These are phyloP conservation scores for Epichloe elymi DNA, from an alignment of 2,329 filamentous ascomycete genomes.

Conservation along the genomic window DNA sequence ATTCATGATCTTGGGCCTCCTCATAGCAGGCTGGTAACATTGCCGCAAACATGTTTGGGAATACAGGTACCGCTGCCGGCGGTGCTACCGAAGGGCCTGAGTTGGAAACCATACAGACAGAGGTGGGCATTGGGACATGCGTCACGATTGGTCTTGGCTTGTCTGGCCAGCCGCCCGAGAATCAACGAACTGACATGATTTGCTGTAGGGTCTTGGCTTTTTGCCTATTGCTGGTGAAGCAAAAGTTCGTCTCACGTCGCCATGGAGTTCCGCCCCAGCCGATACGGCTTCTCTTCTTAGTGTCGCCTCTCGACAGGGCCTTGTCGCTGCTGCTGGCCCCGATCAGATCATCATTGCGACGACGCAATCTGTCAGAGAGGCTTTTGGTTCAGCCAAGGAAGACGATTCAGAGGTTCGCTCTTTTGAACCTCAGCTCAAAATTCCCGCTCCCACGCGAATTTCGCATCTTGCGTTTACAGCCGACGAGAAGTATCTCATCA, in stretches of 20 bases:
- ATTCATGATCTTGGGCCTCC: constrained; percentile 16
- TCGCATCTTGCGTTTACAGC: constrained; percentile 84
- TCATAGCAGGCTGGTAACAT: constrained; percentile 20
- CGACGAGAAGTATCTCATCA: constrained; percentile 73
- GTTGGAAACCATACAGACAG: constrained; percentile 67
- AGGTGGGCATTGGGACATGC: constrained; percentile 37
- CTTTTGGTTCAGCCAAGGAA: constrained; percentile 49
- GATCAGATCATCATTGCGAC: constrained; percentile 63
- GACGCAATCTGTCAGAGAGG: constrained; percentile 65
- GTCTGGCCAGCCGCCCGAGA: not conserved
- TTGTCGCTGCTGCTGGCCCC: constrained; percentile 79
- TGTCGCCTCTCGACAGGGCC: constrained; percentile 64
- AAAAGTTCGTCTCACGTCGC: constrained; percentile 66
- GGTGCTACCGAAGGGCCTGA: constrained; percentile 43
- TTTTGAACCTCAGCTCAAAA: constrained; percentile 60
- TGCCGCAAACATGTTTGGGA: constrained; percentile 44
- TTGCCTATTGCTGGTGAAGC: constrained; percentile 65
- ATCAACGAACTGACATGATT: not conserved
- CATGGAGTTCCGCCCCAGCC: constrained; percentile 66
- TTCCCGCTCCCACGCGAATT: constrained; percentile 61
- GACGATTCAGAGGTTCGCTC: constrained; percentile 51
- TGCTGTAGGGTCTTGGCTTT: constrained; percentile 58
- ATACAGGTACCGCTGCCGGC: constrained; percentile 29
- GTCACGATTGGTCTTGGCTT: not conserved
- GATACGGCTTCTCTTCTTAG: constrained; percentile 72